A percentile compares a stretch with the other conserved stretches of the same genome.
phyloP scores from a whole-genome alignment of 2,329 filamentous ascomycete species.

The Pseudofabraea citricarpa region DNA sequence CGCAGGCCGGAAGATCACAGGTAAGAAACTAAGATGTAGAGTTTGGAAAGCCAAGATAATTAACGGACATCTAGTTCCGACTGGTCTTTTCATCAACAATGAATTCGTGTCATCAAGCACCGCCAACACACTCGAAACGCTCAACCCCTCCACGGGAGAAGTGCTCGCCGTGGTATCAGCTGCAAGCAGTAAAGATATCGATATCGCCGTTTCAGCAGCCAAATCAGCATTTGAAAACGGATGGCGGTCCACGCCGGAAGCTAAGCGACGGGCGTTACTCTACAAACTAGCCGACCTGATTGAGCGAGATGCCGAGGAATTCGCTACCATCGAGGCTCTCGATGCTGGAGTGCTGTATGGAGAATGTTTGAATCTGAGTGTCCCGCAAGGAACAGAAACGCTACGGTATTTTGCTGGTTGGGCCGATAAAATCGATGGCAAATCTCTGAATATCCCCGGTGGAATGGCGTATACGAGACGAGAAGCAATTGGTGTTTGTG shows the following conservation, averaged over 20 bases:
- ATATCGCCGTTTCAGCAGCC: background rate
- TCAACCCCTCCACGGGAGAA: slow-evolving; percentile 22
- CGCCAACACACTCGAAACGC: background rate
- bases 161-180: background rate
- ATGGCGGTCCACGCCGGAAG: background rate
- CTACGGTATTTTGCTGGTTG: slow-evolving; percentile 64
- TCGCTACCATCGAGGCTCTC: background rate
- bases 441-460: slow-evolving; percentile 45
- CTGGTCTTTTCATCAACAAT: slow-evolving; percentile 3
- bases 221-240: slow-evolving; percentile 36
- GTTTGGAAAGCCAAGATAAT: background rate
- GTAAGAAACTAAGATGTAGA: too few species aligned
- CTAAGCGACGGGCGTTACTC: background rate
- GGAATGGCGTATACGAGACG: background rate
- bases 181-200: background rate
- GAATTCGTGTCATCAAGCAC: background rate
- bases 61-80: background rate
- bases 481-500: slow-evolving; percentile 1
- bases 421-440: slow-evolving; percentile 70
- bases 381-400: slow-evolving; percentile 49
- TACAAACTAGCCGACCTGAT: slow-evolving; percentile 3
- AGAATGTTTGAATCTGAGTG: slow-evolving; percentile 56
- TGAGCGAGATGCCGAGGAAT: background rate
- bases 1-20: too few species aligned
- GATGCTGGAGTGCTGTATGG: slow-evolving; percentile 49